Evolutionary conservation across 83 land plant species (phyloP).

Genomic region (Diphasiastrum complanatum): DNA sequence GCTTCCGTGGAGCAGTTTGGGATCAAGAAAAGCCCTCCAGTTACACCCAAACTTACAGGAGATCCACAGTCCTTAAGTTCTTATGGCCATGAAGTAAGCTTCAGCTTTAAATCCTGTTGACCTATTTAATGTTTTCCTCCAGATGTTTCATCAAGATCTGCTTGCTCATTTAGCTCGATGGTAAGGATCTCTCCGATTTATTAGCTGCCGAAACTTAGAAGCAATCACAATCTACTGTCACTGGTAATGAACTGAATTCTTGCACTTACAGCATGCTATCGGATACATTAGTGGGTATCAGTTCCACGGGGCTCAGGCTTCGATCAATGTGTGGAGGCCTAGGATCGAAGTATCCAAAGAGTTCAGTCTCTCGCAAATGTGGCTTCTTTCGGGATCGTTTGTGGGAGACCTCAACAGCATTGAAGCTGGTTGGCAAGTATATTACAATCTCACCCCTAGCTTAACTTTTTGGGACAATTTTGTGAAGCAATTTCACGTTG

Average conservation of each 20-base stretch:
- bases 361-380: constrained; percentile 18
- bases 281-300: background rate
- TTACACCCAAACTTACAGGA: background rate
- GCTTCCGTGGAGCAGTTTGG: background rate
- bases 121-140: too few species aligned
- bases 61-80: background rate
- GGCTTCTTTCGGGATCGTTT: constrained; percentile 14
- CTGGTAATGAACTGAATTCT: background rate
- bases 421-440: constrained; percentile 22
- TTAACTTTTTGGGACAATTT: background rate
- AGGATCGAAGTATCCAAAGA: constrained; percentile 2
- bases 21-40: background rate
- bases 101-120: background rate
- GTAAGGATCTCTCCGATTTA: too few species aligned
- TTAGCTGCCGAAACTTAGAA: background rate
- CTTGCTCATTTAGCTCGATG: too few species aligned
- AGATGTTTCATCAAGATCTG: too few species aligned
- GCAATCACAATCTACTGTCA: background rate
- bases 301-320: constrained; percentile 14
- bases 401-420: constrained; percentile 15
- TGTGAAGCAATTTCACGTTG: background rate
- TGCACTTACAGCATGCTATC: constrained; percentile 10
- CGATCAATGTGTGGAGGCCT: constrained; percentile 17
- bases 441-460: background rate
- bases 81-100: constrained; percentile 8